A percentile compares a stretch with the other conserved stretches of the same genome.
Conservation (phyloP, 1,284 basidiomycete genomes). For the Tilletia setariae region DNA sequence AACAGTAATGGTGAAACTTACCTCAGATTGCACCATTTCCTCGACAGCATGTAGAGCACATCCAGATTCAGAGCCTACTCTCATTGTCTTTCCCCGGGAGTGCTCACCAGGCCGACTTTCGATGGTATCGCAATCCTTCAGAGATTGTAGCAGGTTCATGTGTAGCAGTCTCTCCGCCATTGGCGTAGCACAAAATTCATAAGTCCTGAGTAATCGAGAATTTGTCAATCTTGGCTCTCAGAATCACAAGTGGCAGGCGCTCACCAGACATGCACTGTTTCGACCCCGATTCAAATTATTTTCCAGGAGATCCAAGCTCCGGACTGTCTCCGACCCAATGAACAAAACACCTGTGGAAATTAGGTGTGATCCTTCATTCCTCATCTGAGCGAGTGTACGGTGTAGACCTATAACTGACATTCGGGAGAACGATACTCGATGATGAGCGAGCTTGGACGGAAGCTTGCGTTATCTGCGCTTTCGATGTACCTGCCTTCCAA, state of each 20-base stretch:
- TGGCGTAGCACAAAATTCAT: constrained; percentile 79
- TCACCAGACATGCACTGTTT: constrained; percentile 31
- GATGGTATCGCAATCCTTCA: constrained; percentile 69
- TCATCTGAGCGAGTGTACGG: background rate
- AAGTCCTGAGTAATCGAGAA: constrained; percentile 30
- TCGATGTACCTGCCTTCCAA: constrained; percentile 33
- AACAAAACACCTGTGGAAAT: constrained; percentile 75
- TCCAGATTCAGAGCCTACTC: too few species aligned
- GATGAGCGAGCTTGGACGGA: constrained; percentile 69
- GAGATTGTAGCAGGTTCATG: constrained; percentile 76
- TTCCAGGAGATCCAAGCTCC: constrained; percentile 76
- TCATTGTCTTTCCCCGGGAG: too few species aligned
- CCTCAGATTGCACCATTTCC: constrained; percentile 71
- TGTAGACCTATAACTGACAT: constrained; percentile 30
- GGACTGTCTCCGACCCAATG: constrained; percentile 80
- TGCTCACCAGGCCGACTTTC: constrained; percentile 66
- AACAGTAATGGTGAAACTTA: too few species aligned
- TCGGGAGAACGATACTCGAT: constrained; percentile 74
- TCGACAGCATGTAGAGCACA: constrained; percentile 26
- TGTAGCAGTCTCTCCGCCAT: constrained; percentile 79
- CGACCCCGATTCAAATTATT: constrained; percentile 29
- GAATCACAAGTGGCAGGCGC: too few species aligned
- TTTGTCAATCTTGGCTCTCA: too few species aligned
- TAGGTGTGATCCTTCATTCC: background rate
- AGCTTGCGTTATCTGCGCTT: constrained; percentile 55